Percentiles rank a stretch among this genome's conserved stretches.
Conservation (phyloP, 768 basidiomycete genomes). For the Tulasnella sp. region DNA sequence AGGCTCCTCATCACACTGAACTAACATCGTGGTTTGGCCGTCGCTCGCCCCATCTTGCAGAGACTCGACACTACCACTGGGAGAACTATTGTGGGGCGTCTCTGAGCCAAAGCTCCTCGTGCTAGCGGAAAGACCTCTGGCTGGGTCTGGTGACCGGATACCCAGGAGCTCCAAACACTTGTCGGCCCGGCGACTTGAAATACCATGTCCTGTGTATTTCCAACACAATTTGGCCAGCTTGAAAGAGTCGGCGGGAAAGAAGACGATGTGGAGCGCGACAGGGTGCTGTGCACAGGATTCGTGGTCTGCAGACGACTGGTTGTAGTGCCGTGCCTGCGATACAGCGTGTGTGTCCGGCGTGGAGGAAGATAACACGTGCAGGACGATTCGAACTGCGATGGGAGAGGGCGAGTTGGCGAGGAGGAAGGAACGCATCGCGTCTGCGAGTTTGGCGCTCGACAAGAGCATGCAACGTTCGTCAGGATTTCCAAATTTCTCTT, state of each 20-base stretch:
- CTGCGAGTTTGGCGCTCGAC: slow-evolving; percentile 71
- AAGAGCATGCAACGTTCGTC: slow-evolving; percentile 80
- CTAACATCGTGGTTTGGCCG: slow-evolving; percentile 78
- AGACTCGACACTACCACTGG: neutral
- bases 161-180: slow-evolving; percentile 74
- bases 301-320: neutral
- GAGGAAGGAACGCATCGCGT: slow-evolving; percentile 76
- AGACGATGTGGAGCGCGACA: slow-evolving; percentile 75
- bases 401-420: slow-evolving; percentile 52
- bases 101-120: neutral
- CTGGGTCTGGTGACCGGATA: neutral
- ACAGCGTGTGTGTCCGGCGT: slow-evolving; percentile 41
- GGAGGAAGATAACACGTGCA: slow-evolving; percentile 70
- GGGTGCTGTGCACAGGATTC: slow-evolving; percentile 40
- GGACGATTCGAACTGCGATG: slow-evolving; percentile 60
- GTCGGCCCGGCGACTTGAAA: slow-evolving; percentile 88
- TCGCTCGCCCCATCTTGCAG: slow-evolving; percentile 54
- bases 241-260: slow-evolving; percentile 68
- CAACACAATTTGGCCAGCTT: slow-evolving; percentile 85
- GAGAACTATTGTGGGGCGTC: neutral
- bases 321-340: slow-evolving; percentile 36
- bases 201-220: slow-evolving; percentile 91
- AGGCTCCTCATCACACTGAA: slow-evolving; percentile 94
- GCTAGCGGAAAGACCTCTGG: neutral
- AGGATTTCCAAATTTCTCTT: slow-evolving; percentile 71